Percentiles rank a stretch among this genome's conserved stretches.
phyloP scores from a whole-genome alignment of 2,329 filamentous ascomycete species.

The Colletotrichum plurivorum region DNA sequence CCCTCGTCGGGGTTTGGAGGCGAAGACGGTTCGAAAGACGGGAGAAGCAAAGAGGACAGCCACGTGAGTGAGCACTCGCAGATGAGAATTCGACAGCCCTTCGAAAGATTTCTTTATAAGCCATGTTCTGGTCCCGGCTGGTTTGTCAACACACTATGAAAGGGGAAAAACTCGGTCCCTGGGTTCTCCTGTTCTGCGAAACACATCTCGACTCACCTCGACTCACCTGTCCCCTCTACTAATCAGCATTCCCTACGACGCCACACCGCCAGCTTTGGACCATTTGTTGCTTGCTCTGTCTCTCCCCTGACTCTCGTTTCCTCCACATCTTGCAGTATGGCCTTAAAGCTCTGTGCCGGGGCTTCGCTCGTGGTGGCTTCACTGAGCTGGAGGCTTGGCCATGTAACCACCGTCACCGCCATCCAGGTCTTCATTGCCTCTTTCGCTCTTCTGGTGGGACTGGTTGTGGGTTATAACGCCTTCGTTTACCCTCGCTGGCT shows the following conservation, averaged over 20 bases:
- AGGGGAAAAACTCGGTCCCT: not conserved
- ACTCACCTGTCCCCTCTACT: not conserved
- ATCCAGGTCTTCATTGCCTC: not conserved
- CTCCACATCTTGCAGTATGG: conserved; percentile 1
- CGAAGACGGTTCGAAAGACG: not conserved
- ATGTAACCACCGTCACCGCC: not conserved
- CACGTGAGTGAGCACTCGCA: not conserved
- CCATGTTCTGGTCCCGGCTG: not conserved
- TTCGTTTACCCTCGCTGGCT: conserved; percentile 54
- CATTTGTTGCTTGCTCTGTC: not conserved
- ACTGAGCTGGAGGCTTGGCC: conserved; percentile 3
- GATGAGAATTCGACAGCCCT: not conserved
- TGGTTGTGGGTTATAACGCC: conserved; percentile 50
- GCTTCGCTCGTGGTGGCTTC: conserved; percentile 17
- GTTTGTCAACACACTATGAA: not conserved
- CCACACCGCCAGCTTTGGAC: not conserved
- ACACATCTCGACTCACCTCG: conserved; percentile 1
- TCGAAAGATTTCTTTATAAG: not conserved
- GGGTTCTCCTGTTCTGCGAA: not conserved
- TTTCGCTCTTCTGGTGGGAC: conserved; percentile 30
- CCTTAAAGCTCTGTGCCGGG: not conserved
- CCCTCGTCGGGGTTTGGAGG: not conserved
- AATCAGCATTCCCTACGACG: not conserved
- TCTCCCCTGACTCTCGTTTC: not conserved
- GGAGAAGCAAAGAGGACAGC: not conserved